Evolutionary conservation across 768 basidiomycete species (phyloP), one percentile per base, ranked within the genome.

Genomic region (Hypsizygus marmoreus): DNA sequence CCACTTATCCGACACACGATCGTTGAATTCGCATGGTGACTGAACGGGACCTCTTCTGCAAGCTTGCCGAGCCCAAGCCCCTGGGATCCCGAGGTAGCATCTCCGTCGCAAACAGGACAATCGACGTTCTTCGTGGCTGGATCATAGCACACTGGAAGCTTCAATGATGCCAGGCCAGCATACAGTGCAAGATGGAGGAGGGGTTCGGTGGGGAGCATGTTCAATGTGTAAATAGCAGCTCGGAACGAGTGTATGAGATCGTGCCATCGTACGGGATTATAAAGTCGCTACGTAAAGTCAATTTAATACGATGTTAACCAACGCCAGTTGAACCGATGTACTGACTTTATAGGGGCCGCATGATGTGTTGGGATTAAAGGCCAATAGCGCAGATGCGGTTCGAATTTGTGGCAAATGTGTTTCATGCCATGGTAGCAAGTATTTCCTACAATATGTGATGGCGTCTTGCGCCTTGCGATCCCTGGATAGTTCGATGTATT

Each of bases 11-110:
- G 70, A 61, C 97, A 98, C 12, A 98, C 95, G 43, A 99, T 91
- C 0, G 91, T 95, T 16, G 93, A 95, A 60, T 95, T 97, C 30
- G 87, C 84, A 62, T 98, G 94, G 68, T 98, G 95, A 55, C 89
- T 91, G 61, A 80, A 84, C 1, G 97, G 95, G 0, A 97, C 92
- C 53, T 93, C 90, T 45, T 77, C 73, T 10, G 89, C 91, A 6
- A 99, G 79, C 48, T 78, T 73, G 16, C 86, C 84, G 7, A 95
- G 72, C 17, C 84, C 82, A 2, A 79, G 66, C 29, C 72, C 68
- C 29, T 62, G 61, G 17, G 65, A 57, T 24, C 54, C 53, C 12
- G 63, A 59, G 12, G 58, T 70, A 9, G 68, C 67, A 30, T 80
- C 74, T 13, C 70, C 69, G 44, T 91, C 89, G 66, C 97, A 99